These are phyloP conservation scores for Phaeosphaeriaceae sp. DNA, from an alignment of 2,329 filamentous ascomycete genomes.

Conservation along the genomic window DNA sequence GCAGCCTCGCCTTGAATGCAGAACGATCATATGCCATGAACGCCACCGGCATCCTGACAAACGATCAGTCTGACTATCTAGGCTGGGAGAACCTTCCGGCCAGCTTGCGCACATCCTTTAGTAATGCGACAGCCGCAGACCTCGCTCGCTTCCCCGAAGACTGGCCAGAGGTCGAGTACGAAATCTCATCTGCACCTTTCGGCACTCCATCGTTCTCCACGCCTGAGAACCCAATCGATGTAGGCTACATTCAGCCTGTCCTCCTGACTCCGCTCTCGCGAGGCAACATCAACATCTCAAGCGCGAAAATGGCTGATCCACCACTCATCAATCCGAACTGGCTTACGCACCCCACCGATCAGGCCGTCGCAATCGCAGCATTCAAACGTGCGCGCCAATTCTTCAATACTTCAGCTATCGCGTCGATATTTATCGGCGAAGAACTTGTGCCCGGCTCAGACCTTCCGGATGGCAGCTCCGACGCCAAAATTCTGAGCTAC, in stretches of 20 bases:
- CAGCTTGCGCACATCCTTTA: neutral
- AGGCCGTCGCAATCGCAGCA: neutral
- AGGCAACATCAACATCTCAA: neutral
- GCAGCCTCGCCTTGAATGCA: neutral
- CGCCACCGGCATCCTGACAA: neutral
- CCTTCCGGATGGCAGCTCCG: neutral
- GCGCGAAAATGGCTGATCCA: neutral
- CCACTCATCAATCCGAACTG: neutral
- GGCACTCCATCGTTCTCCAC: neutral
- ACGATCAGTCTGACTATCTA: neutral
- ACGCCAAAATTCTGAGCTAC: neutral
- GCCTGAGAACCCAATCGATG: neutral
- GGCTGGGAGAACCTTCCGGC: neutral
- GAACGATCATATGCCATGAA: neutral
- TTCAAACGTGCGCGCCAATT: neutral
- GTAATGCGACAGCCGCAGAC: neutral
- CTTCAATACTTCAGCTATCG: neutral
- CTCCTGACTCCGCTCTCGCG: neutral
- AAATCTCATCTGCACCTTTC: neutral
- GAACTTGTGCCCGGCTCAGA: neutral
- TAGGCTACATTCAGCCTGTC: neutral
- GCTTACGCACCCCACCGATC: neutral
- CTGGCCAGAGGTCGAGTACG: slow-evolving; percentile 1
- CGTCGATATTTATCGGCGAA: neutral
- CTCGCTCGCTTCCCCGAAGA: neutral